These are phyloP conservation scores for Babesia gibsoni DNA, from an alignment of 169 alveolate species.

Conservation along the genomic window DNA sequence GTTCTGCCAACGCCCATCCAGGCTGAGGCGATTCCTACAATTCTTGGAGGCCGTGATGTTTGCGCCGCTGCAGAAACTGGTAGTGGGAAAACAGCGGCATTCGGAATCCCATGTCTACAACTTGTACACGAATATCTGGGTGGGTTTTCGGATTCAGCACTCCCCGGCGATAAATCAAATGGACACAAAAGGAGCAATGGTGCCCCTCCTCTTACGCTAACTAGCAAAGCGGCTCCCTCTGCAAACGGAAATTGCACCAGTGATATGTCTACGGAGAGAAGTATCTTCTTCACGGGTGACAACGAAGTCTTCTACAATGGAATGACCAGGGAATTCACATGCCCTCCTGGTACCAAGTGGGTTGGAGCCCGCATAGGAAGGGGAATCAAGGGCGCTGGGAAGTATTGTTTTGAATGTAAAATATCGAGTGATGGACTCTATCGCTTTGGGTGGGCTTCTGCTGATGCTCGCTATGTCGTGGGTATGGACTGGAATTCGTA, in stretches of 20 bases:
- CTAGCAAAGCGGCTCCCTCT: not conserved
- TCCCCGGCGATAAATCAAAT: not conserved
- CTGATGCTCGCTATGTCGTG: not conserved
- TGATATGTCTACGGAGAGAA: not conserved
- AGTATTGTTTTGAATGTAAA: constrained; percentile 5
- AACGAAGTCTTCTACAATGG: not conserved
- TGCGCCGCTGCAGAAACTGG: constrained; percentile 99
- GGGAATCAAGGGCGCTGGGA: not conserved
- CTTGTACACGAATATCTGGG: constrained; percentile 30
- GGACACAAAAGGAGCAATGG: not conserved
- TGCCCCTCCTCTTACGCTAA: not conserved
- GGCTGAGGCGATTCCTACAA: constrained; percentile 89
- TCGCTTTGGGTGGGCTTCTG: constrained; percentile 11
- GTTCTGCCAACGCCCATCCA: constrained; percentile 92
- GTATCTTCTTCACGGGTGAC: not conserved
- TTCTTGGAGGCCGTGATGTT: constrained; percentile 92
- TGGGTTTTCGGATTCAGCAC: not conserved
- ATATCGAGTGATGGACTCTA: not conserved
- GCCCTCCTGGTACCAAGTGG: not conserved
- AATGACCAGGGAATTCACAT: not conserved
- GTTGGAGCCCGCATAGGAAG: constrained; percentile 1
- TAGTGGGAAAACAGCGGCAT: constrained; percentile 91
- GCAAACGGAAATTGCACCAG: not conserved
- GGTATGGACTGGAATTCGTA: constrained; percentile 2
- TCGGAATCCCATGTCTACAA: constrained; percentile 94